Evolutionary conservation across 2,329 filamentous ascomycete genomes (phyloP).

Genomic region (Aureobasidium leucospermi): DNA sequence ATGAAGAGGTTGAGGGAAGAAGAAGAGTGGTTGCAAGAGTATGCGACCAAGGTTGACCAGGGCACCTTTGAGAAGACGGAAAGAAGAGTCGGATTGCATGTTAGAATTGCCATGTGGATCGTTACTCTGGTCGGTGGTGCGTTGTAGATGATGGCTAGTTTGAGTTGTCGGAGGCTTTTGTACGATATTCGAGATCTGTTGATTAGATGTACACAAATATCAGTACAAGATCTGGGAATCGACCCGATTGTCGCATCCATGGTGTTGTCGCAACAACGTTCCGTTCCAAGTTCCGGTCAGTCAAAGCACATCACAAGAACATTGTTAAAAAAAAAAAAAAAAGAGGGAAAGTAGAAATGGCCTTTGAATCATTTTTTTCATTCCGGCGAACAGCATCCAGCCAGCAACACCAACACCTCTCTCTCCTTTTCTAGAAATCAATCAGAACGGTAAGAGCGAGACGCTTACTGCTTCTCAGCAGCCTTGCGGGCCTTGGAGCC

Average conservation of each 20-base stretch:
- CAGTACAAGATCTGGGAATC: no score
- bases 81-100: constrained; percentile 74
- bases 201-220: background rate
- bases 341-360: background rate
- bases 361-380: constrained; percentile 13
- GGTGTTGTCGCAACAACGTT: background rate
- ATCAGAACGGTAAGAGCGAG: background rate
- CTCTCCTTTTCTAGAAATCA: background rate
- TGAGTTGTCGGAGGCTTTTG: background rate
- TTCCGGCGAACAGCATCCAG: constrained; percentile 4
- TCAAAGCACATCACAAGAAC: background rate
- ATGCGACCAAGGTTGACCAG: constrained; percentile 60
- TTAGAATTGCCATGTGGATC: constrained; percentile 89
- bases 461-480: constrained; percentile 11
- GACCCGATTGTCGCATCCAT: no score
- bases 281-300: background rate
- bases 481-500: constrained; percentile 75
- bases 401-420: background rate
- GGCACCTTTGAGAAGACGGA: constrained; percentile 78
- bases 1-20: constrained; percentile 70
- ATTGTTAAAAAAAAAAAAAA: background rate
- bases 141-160: constrained; percentile 45
- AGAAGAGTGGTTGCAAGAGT: constrained; percentile 69
- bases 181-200: background rate
- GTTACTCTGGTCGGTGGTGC: constrained; percentile 79